Conservation (phyloP, 140 eudicot species). For the Flaveria floridana region DNA sequence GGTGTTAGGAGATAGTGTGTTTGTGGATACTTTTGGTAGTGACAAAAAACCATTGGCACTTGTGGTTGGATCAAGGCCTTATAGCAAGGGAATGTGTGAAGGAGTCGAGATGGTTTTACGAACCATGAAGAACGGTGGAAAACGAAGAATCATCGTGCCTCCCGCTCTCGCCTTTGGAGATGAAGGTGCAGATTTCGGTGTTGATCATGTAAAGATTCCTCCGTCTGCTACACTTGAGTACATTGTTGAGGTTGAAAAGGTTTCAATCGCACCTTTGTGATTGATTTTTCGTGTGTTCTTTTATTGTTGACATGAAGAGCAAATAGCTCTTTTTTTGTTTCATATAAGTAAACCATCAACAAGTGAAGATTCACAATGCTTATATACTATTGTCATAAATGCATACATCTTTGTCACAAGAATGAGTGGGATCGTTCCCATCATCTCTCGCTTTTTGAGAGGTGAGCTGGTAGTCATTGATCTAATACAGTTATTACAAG, state of each 20-base stretch:
- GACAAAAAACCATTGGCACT: conserved; percentile 72
- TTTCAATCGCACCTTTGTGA: conserved; percentile 88
- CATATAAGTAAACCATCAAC: no score
- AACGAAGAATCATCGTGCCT: conserved; percentile 72
- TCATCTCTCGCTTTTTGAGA: no score
- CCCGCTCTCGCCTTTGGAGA: conserved; percentile 67
- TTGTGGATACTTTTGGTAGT: conserved; percentile 68
- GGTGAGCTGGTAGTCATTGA: no score
- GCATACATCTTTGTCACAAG: no score
- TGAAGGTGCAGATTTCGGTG: conserved; percentile 79
- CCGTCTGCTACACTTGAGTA: conserved; percentile 74
- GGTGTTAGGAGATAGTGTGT: conserved; percentile 59
- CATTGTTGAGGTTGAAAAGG: conserved; percentile 69
- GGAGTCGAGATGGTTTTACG: conserved; percentile 68
- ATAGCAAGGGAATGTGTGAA: conserved; percentile 86
- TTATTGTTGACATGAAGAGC: background rate
- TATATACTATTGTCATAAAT: no score
- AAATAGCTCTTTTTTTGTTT: background rate
- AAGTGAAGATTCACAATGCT: no score
- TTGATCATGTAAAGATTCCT: conserved; percentile 56
- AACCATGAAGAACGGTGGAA: conserved; percentile 87
- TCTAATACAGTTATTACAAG: no score
- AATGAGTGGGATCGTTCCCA: no score
- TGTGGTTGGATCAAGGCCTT: conserved; percentile 87
- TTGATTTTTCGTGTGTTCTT: conserved; percentile 29